Conservation (phyloP, 2,329 filamentous ascomycete genomes). For the Alternaria sp. region DNA sequence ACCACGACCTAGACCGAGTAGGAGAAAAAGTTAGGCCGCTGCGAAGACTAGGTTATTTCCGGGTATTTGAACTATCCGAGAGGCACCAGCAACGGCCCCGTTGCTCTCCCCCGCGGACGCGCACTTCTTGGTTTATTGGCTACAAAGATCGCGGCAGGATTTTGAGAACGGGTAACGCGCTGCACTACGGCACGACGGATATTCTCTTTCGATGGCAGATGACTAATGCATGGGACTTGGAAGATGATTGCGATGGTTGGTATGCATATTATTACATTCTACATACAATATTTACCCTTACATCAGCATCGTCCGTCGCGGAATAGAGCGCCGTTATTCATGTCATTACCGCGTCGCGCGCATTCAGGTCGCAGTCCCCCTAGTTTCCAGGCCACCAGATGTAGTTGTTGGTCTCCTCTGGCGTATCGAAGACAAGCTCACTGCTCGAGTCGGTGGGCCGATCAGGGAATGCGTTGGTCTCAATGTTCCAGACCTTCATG, state of each 20-base stretch:
- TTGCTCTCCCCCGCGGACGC: background rate
- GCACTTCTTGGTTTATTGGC: background rate
- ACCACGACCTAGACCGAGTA: background rate
- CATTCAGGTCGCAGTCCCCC: background rate
- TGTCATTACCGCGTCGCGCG: background rate
- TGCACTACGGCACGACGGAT: conserved; percentile 2
- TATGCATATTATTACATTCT: background rate
- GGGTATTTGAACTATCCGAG: background rate
- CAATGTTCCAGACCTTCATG: conserved; percentile 49
- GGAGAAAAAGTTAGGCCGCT: background rate
- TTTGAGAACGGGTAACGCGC: background rate
- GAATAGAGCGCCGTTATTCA: background rate
- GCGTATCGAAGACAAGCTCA: conserved; percentile 51
- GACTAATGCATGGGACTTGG: background rate
- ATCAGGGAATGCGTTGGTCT: conserved; percentile 50
- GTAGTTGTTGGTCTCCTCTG: conserved; percentile 54
- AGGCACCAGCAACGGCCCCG: background rate
- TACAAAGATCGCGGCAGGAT: background rate
- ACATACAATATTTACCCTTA: background rate
- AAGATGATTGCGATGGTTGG: background rate
- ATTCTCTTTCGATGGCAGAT: background rate
- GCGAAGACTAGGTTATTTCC: background rate
- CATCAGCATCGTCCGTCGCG: background rate
- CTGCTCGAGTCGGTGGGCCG: conserved; percentile 51
- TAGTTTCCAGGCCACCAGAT: conserved; percentile 55